Evolutionary conservation across 78 protist species (phyloP), one percentile per base, ranked within the genome.

Genomic region (Trichosphaerium sp.): DNA sequence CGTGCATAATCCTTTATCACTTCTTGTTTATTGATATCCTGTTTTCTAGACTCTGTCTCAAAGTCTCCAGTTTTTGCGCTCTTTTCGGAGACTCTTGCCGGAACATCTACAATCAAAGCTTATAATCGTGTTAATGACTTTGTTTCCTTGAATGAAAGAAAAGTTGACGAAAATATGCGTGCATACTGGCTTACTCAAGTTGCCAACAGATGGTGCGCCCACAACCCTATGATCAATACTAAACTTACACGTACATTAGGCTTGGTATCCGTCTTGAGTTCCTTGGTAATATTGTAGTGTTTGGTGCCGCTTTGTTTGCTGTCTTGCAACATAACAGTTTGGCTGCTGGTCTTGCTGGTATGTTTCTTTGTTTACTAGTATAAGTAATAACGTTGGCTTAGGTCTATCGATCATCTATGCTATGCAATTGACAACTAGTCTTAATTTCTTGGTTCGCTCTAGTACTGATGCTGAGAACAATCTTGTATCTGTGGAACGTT

Each of bases 61-160:
- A 67, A 73, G 42, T 79, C 88, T 26, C 96, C 96, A 12, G 31
- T 89, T 12, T 54, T 44, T 23, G 44, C 77, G 10, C 88, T 74
- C 57, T 81, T 84, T 42, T 10, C 56, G 5, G 92, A 86, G 60
- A 61, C 92, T 6, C 40, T 84, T 15, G 10, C 18, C 12, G 95
- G 77, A 39, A 60, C 48, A 8, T 28, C 29, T 6, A 10, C 41
- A 28, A 41, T 71, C 3, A 10, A 69, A 14, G 65, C 77, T 0
- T 71, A 29, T 42, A 26, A 25, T 31, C 43, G 47, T 29, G 18
- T 21, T 43, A 21, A 26, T 1, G 43, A 64, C 11, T n/a, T n/a
- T n/a, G n/a, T n/a, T n/a, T n/a, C n/a, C n/a, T n/a, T n/a, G n/a
- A n/a, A n/a, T n/a, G n/a, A n/a, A n/a, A n/a, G n/a, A n/a, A 64